A percentile compares a stretch with the other conserved stretches of the same genome.
phyloP scores from a whole-genome alignment of 345 rosid genomes.

The Conringia planisiliqua region DNA sequence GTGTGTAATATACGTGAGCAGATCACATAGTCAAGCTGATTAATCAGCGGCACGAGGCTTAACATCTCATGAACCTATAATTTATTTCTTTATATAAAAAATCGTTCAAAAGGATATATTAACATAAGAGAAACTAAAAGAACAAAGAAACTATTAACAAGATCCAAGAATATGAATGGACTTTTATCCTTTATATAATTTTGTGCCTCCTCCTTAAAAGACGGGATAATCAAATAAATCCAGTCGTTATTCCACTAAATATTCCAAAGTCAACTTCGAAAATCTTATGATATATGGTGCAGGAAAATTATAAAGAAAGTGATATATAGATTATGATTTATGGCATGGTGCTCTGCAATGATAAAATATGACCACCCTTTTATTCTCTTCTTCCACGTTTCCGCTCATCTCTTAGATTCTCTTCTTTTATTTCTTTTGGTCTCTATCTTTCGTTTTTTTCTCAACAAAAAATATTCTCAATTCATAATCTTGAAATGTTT shows the following conservation, averaged over 20 bases:
- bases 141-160: background rate
- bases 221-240: conserved; percentile 4
- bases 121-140: background rate
- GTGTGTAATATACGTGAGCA: background rate
- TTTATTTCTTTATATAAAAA: background rate
- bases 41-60: conserved; percentile 11
- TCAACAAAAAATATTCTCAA: background rate
- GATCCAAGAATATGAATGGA: conserved; percentile 31
- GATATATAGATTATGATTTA: conserved; percentile 28
- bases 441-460: background rate
- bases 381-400: conserved; percentile 17
- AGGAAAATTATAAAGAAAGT: conserved; percentile 15
- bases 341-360: conserved; percentile 30
- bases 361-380: conserved; percentile 18
- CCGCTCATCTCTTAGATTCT: conserved; percentile 1
- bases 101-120: background rate
- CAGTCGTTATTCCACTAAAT: conserved; percentile 31
- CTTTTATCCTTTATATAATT: conserved; percentile 30
- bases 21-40: background rate
- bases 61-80: conserved; percentile 13
- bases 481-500: background rate
- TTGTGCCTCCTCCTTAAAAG: conserved; percentile 30
- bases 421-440: background rate
- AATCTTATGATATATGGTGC: conserved; percentile 24
- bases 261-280: conserved; percentile 33